Percentiles rank a stretch among this genome's conserved stretches.
Evolutionary conservation across 1,139 yeast species (phyloP).

Genomic region (Lodderomyces beijingensis): DNA sequence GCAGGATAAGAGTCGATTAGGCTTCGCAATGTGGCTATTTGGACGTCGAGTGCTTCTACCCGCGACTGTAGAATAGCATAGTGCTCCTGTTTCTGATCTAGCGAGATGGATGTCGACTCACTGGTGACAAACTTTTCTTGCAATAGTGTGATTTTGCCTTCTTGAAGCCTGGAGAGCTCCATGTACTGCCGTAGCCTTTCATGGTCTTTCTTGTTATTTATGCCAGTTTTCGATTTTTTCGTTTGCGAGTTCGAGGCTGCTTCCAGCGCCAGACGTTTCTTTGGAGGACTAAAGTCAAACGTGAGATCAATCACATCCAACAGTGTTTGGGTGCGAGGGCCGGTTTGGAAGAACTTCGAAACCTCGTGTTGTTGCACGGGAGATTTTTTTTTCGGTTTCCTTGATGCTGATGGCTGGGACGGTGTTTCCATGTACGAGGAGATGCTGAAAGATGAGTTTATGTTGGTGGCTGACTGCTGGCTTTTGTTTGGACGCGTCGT

Average conservation of each 20-base stretch:
- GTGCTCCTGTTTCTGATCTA: conserved; percentile 29
- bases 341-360: no score
- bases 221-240: no score
- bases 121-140: conserved; percentile 24
- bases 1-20: background rate
- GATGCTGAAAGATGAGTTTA: no score
- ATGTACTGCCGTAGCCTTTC: background rate
- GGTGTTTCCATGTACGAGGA: no score
- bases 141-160: conserved; percentile 23
- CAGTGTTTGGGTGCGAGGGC: no score
- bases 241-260: no score
- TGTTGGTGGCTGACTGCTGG: no score
- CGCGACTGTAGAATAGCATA: conserved; percentile 20
- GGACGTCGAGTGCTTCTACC: conserved; percentile 13
- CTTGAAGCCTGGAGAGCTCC: conserved; percentile 16
- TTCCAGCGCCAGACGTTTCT: background rate
- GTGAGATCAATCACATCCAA: conserved; percentile 9
- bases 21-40: conserved; percentile 2
- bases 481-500: conserved; percentile 1
- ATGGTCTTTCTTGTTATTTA: no score
- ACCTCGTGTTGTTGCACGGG: no score
- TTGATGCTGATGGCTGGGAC: no score
- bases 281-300: conserved; percentile 6
- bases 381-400: no score
- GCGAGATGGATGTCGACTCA: conserved; percentile 34